Base-by-base conservation (phyloP, 768 basidiomycete species). In the Boletus barrowsii region DNA sequence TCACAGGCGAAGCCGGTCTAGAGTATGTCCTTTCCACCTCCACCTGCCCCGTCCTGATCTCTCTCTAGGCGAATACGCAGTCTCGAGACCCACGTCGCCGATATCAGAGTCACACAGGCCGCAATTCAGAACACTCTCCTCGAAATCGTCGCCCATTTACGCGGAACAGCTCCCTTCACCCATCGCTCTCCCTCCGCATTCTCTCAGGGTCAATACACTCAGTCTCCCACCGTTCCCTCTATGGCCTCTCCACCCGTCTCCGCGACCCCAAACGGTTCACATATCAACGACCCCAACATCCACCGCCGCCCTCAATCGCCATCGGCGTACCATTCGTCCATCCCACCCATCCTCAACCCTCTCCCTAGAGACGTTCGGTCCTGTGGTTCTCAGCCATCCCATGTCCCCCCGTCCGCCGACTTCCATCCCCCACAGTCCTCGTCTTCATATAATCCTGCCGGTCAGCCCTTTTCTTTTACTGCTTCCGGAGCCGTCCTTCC, bases 1-100 rank as follows among this genome's bases (percentile, higher is more conserved):
- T 93, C 45, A 90, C 90, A 9, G 90, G 90, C 42, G 92, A 94
- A 72, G 92, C 91, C 17, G 92, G 91, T 9, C 71, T 93, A 49
- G 93, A 93, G 92, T 93, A 68, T 72, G 90, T 76, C 20, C 49
- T 44, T 39, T 29, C 47, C 46, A 45, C 52, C 40, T 24, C 13
- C 50, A 13, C 29, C 48, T n/a, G 10, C 41, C n/a, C 37, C 47
- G 3, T 26, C 7, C 53, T 58, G 24, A 64, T 54, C 57, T 61
- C 61, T 62, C 58, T 54, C 58, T 65, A 96, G 94, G 69, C 92
- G 94, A 47, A 95, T 97, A 58, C 85, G 91, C 63, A 92, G 84
- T 65, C 81, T 97, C 51, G 94, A 97, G 72, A 61, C 80, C 26
- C 90, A 92, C 71, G 93, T 96, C 50, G 81, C 87, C 42, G 90